phyloP scores from a whole-genome alignment of 331 rosid genomes.

The Pyrus hybrid region DNA sequence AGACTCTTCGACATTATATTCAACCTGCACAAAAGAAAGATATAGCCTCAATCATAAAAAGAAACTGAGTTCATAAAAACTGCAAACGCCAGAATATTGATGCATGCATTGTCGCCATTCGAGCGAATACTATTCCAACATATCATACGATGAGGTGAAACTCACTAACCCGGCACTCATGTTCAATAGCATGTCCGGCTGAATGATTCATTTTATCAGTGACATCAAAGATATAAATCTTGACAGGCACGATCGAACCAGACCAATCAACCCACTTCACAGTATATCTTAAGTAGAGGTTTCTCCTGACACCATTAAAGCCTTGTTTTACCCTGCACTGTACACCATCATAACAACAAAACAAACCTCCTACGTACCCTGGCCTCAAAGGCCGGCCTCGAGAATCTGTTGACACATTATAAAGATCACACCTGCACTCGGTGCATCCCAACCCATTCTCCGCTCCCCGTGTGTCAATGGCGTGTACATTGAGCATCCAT shows the following conservation, averaged over 20 bases:
- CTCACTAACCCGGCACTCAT: slow-evolving; percentile 25
- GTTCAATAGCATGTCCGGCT: background rate
- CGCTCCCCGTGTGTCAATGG: slow-evolving; percentile 36
- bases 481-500: slow-evolving; percentile 44
- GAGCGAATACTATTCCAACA: background rate
- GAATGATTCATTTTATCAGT: slow-evolving; percentile 29
- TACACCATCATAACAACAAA: slow-evolving; percentile 33
- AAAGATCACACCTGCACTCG: slow-evolving; percentile 40
- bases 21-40: slow-evolving; percentile 10
- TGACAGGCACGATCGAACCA: slow-evolving; percentile 30
- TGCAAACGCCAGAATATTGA: background rate
- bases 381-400: slow-evolving; percentile 17
- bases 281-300: slow-evolving; percentile 34
- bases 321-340: slow-evolving; percentile 27
- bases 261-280: slow-evolving; percentile 48
- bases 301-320: slow-evolving; percentile 19
- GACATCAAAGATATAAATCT: slow-evolving; percentile 34
- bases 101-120: background rate
- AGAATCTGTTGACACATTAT: slow-evolving; percentile 25
- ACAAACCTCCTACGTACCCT: slow-evolving; percentile 32
- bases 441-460: slow-evolving; percentile 34
- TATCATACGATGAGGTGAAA: background rate
- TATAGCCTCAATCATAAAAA: background rate
- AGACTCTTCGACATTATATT: slow-evolving; percentile 24
- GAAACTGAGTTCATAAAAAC: background rate